Conservation (phyloP, 345 rosid species). For the Linum usitatissimum region DNA sequence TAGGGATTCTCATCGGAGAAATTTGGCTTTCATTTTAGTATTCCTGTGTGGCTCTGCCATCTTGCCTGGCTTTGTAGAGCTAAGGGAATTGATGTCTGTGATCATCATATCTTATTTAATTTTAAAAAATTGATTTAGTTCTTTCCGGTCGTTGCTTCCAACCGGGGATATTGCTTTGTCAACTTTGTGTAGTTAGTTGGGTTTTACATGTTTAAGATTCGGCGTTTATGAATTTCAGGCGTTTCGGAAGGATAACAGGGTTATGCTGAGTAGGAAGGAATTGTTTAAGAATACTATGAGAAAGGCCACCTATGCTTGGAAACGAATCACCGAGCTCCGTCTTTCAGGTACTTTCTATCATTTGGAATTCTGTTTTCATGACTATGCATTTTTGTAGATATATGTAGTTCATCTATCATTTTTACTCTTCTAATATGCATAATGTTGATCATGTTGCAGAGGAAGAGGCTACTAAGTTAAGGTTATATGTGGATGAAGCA, state of each 20-base stretch:
- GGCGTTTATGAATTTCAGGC: slow-evolving; percentile 29
- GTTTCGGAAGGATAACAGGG: slow-evolving; percentile 66
- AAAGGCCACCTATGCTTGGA: slow-evolving; percentile 87
- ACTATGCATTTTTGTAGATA: background rate
- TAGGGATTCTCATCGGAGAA: too few species aligned
- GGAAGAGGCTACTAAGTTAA: slow-evolving; percentile 62
- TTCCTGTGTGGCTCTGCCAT: too few species aligned
- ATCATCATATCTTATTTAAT: too few species aligned
- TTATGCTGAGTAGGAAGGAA: slow-evolving; percentile 70
- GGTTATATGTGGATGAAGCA: slow-evolving; percentile 74
- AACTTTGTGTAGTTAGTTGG: background rate
- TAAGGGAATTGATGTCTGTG: too few species aligned
- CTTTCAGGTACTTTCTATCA: slow-evolving; percentile 43
- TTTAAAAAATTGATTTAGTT: too few species aligned
- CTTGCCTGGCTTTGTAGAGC: too few species aligned
- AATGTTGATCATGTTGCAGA: slow-evolving; percentile 42
- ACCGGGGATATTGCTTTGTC: background rate
- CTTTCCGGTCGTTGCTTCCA: too few species aligned
- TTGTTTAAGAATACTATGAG: slow-evolving; percentile 76
- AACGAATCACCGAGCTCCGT: slow-evolving; percentile 70
- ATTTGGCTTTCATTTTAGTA: too few species aligned
- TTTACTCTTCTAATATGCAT: background rate
- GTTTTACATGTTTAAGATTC: background rate
- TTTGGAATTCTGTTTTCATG: background rate
- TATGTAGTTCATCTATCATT: background rate